Percentiles rank a stretch among this genome's conserved stretches.
Evolutionary conservation across 2,329 filamentous ascomycete genomes (phyloP).

Genomic region (Stemphylium lycopersici): DNA sequence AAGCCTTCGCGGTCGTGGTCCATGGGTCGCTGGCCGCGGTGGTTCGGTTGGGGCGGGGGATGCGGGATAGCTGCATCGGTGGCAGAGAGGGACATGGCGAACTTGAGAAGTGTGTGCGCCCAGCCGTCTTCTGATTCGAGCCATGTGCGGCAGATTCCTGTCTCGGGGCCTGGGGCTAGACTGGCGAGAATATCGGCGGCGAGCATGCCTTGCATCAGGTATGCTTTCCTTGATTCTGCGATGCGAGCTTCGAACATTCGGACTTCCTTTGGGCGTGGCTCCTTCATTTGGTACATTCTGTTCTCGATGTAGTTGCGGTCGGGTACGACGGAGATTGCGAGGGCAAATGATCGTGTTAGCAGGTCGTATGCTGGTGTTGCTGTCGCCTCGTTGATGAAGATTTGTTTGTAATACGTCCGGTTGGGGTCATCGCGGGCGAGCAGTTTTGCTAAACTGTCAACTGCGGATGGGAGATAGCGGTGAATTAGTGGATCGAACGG

Average conservation of each 20-base stretch:
- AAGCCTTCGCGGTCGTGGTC: conserved; percentile 46
- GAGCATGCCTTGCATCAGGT: conserved; percentile 89
- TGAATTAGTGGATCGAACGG: conserved; percentile 81
- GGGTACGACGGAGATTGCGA: conserved; percentile 85
- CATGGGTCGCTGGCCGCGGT: conserved; percentile 41
- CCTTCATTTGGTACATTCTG: conserved; percentile 38
- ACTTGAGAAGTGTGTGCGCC: conserved; percentile 75
- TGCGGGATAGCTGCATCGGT: conserved; percentile 37
- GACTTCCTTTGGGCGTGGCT: conserved; percentile 54
- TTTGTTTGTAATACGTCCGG: conserved; percentile 77
- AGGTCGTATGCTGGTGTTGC: conserved; percentile 74
- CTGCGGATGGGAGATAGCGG: conserved; percentile 84
- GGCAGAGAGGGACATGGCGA: conserved; percentile 69
- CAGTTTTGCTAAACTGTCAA: conserved; percentile 90
- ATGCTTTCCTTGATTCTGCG: conserved; percentile 83
- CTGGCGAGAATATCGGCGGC: conserved; percentile 87
- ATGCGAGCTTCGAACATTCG: conserved; percentile 61
- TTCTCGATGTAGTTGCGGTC: conserved; percentile 65
- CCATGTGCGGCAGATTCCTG: conserved; percentile 77
- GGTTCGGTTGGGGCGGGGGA: conserved; percentile 35
- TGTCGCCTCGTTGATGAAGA: conserved; percentile 75
- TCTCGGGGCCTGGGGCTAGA: conserved; percentile 73
- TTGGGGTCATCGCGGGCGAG: conserved; percentile 94
- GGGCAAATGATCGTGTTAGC: conserved; percentile 82
- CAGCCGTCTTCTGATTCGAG: conserved; percentile 84